A percentile compares a stretch with the other conserved stretches of the same genome.
phyloP scores from a whole-genome alignment of 176 grass and related monocot species.

The Carex cristatella region DNA sequence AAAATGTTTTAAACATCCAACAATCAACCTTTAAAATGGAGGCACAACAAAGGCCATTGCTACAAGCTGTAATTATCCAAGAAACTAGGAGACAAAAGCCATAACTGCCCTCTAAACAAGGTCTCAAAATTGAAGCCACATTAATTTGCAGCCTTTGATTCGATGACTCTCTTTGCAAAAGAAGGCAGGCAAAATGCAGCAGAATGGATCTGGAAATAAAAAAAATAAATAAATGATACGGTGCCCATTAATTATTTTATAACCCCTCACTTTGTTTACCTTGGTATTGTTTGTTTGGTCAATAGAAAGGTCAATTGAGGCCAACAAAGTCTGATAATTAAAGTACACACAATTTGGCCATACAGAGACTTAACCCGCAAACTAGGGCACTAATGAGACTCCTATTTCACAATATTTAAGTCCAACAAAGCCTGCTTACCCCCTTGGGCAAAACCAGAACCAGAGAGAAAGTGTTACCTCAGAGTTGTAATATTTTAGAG shows the following conservation, averaged over 20 bases:
- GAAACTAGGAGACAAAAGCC: neutral
- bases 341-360: neutral
- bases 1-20: neutral
- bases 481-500: slow-evolving; percentile 85
- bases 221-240: neutral
- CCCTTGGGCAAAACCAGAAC: neutral
- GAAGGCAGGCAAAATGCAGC: slow-evolving; percentile 95
- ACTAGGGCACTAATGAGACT: neutral
- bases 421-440: neutral
- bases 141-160: slow-evolving; percentile 34
- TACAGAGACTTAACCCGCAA: neutral
- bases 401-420: neutral
- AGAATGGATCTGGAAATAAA: slow-evolving; percentile 60
- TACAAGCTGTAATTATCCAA: neutral
- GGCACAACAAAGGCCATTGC: neutral
- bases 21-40: neutral
- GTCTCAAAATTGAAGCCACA: neutral
- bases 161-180: slow-evolving; percentile 83
- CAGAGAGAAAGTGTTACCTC: slow-evolving; percentile 32
- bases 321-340: neutral
- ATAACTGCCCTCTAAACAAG: neutral
- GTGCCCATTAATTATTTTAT: neutral
- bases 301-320: neutral
- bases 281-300: neutral
- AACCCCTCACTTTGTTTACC: neutral